phyloP scores from a whole-genome alignment of 2,329 filamentous ascomycete genomes.

The Plenodomus biglobosus region DNA sequence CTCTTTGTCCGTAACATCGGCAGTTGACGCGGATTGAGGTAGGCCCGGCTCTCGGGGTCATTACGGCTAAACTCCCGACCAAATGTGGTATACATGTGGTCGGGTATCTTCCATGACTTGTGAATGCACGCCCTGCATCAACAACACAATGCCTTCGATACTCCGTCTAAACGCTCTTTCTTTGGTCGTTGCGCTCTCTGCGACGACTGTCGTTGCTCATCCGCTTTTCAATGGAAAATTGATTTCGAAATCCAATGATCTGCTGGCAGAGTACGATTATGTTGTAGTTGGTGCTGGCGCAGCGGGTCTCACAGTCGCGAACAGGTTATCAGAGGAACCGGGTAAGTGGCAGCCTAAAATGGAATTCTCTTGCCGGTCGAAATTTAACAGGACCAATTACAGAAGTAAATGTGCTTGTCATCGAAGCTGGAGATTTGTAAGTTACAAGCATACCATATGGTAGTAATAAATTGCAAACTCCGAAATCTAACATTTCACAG shows the following conservation, averaged over 20 bases:
- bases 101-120: not conserved
- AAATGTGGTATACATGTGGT: not conserved
- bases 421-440: conserved; percentile 29
- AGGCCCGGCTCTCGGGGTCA: not conserved
- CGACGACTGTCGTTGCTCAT: conserved; percentile 14
- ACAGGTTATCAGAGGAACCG: conserved; percentile 28
- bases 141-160: conserved; percentile 12
- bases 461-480: not conserved
- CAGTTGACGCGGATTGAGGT: not conserved
- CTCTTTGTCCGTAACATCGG: conserved; percentile 2
- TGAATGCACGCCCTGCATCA: not conserved
- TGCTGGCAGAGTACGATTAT: conserved; percentile 28
- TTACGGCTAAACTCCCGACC: conserved; percentile 1
- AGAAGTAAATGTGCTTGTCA: conserved; percentile 25
- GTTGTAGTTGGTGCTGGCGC: conserved; percentile 31
- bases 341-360: conserved; percentile 1
- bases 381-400: not conserved
- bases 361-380: not conserved
- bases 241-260: conserved; percentile 12
- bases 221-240: conserved; percentile 19
- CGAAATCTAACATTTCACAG: conserved; percentile 11
- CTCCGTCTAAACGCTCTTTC: conserved; percentile 4
- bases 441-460: not conserved
- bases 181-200: conserved; percentile 15
- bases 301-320: conserved; percentile 32